A percentile compares a stretch with the other conserved stretches of the same genome.
phyloP scores from a whole-genome alignment of 192 early-diverging fungal genomes.

The Umbelopsis ramanniana region DNA sequence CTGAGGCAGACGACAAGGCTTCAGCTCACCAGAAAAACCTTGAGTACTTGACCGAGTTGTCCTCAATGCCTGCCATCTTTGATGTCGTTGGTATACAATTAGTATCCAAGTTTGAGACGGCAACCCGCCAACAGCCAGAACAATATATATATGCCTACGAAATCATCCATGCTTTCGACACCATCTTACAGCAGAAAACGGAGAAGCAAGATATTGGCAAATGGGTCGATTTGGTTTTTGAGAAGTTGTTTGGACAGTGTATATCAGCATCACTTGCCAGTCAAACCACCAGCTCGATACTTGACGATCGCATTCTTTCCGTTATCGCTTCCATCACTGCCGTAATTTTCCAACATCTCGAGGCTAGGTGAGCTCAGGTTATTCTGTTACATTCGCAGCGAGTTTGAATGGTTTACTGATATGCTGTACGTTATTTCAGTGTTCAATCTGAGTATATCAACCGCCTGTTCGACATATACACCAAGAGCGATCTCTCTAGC shows the following conservation, averaged over 20 bases:
- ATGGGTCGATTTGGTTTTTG: conserved; percentile 45
- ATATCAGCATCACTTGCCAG: conserved; percentile 44
- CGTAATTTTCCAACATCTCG: conserved; percentile 47
- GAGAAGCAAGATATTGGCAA: conserved; percentile 40
- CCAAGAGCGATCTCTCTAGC: conserved; percentile 40
- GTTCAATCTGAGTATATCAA: conserved; percentile 48
- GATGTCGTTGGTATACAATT: conserved; percentile 45
- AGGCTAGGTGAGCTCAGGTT: conserved; percentile 41
- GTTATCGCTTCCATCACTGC: conserved; percentile 46
- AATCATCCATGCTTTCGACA: conserved; percentile 49
- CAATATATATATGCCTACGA: conserved; percentile 50
- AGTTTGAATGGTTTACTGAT: background rate
- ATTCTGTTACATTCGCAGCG: background rate
- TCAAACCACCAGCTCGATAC: conserved; percentile 26
- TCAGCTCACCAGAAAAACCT: conserved; percentile 45
- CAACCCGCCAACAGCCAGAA: conserved; percentile 23
- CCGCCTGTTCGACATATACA: conserved; percentile 49
- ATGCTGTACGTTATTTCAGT: conserved; percentile 16
- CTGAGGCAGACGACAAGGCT: conserved; percentile 35
- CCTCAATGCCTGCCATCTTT: conserved; percentile 52
- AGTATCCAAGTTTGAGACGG: conserved; percentile 54
- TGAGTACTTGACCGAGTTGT: conserved; percentile 49
- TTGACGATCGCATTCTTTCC: conserved; percentile 40
- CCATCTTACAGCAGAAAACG: conserved; percentile 45
- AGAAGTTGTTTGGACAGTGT: conserved; percentile 44